Percentiles rank a stretch among this genome's conserved stretches.
These are phyloP conservation scores for Blastocystis sp. DNA, from an alignment of 352 stramenopile genomes.

Conservation along the genomic window DNA sequence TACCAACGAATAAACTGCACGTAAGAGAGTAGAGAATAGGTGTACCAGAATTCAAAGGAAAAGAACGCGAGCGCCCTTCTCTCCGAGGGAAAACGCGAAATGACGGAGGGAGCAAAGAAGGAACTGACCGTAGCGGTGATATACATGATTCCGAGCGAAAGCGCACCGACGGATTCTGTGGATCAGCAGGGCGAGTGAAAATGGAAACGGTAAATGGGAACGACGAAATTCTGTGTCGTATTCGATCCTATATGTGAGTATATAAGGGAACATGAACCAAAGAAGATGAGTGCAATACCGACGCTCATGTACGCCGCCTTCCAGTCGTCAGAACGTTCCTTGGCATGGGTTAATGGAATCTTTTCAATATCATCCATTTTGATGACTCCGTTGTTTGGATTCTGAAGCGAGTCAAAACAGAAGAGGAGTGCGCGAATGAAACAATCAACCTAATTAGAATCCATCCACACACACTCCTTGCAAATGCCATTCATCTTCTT, in stretches of 20 bases:
- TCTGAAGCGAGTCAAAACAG: no score
- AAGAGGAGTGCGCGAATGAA: no score
- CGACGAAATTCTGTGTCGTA: slow-evolving; percentile 58
- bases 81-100: slow-evolving; percentile 55
- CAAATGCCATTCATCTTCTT: no score
- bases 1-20: slow-evolving; percentile 47
- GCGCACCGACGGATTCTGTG: slow-evolving; percentile 31
- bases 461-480: no score
- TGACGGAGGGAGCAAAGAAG: slow-evolving; percentile 64
- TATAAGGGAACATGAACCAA: not conserved
- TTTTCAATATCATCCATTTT: not conserved
- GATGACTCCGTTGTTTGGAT: no score
- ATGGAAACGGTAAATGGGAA: slow-evolving; percentile 40
- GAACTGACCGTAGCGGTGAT: slow-evolving; percentile 25
- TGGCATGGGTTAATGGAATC: not conserved
- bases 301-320: slow-evolving; percentile 57
- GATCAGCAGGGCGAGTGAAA: not conserved
- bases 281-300: slow-evolving; percentile 62
- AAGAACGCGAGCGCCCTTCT: slow-evolving; percentile 50
- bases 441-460: no score
- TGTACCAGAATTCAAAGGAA: slow-evolving; percentile 63
- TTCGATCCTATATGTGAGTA: slow-evolving; percentile 22
- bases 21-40: not conserved
- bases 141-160: slow-evolving; percentile 57
- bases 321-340: not conserved